phyloP scores from a whole-genome alignment of 2,329 filamentous ascomycete genomes.

The Penicillium hesseltinei region DNA sequence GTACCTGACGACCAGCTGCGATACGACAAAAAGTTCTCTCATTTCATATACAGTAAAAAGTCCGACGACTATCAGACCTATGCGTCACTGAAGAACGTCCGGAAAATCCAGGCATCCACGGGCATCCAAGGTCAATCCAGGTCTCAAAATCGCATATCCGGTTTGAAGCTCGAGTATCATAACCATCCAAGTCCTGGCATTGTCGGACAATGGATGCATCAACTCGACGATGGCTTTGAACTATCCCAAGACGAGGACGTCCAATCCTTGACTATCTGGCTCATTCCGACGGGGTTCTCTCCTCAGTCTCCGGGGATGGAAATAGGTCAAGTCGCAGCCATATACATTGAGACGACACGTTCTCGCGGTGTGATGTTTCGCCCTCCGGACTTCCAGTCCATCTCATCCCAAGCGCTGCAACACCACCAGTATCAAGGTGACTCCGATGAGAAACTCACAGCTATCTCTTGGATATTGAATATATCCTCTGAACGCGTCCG shows the following conservation, averaged over 20 bases:
- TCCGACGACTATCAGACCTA: background rate
- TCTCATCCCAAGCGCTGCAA: background rate
- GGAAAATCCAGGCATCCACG: background rate
- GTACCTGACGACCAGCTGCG: background rate
- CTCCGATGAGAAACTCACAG: background rate
- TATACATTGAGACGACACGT: background rate
- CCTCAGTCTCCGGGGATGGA: background rate
- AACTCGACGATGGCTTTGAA: background rate
- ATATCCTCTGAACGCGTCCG: background rate
- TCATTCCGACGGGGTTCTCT: background rate
- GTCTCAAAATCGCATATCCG: background rate
- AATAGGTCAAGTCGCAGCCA: background rate
- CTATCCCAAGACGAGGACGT: background rate
- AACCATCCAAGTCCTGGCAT: background rate
- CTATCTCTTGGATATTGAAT: constrained; percentile 1
- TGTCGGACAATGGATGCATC: background rate
- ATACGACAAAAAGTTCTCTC: background rate
- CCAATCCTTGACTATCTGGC: background rate
- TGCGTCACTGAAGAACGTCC: background rate
- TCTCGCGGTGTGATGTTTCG: background rate
- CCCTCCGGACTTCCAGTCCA: background rate
- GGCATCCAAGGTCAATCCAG: background rate
- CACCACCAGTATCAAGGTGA: background rate
- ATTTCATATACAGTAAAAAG: background rate
- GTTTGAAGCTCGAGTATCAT: background rate